Evolutionary conservation across 306 rosid genomes (phyloP), one percentile per base, ranked within the genome.

Genomic region (Cucurbita maxima): DNA sequence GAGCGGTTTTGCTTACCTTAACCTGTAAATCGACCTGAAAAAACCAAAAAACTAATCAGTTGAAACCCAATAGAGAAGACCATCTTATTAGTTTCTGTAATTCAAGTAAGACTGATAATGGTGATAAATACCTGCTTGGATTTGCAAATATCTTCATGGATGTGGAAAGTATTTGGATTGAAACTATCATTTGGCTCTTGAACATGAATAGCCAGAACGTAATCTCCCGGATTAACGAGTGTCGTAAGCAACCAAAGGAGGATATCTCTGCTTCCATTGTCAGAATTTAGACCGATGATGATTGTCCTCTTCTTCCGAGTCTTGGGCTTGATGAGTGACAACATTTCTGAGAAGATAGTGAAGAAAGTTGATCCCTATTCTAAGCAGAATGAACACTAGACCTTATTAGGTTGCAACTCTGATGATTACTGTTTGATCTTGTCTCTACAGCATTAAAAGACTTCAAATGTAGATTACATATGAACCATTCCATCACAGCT

Each of bases 141-240:
- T 73, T 82, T 82, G 86, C 86, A 82, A 63, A 79, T 68, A 76
- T 84, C 88, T 77, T 84, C 86, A 67, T 84, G 86, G 73, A 82
- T 75, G 20, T 84, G 88, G 66, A 82, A 84, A 38, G 80, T 75
- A 80, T 84, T 84, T 5, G 88, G 86, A 79, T 82, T 82, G 73
- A 82, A 82, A 43, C 74, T 8, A 48, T 77, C 75, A 18, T 84
- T 62, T 25, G 58, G 12, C 9, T 54, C 70, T 37, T 82, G 82
- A 60, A 79, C 84, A 77, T 84, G 86, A 64, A 84, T 63, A 10
- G 80, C 85, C 15, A 81, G 50, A 18, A 84, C 83, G 75, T 54
- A 76, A 74, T 84, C 87, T n/a, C 70, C 79, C 51, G 69, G 77
- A 15, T 73, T 76, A 15, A 64, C 85, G 58, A 81, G 54, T 16